Conservation (phyloP, 1,139 yeast genomes). For the Geotrichum aggregatum region DNA sequence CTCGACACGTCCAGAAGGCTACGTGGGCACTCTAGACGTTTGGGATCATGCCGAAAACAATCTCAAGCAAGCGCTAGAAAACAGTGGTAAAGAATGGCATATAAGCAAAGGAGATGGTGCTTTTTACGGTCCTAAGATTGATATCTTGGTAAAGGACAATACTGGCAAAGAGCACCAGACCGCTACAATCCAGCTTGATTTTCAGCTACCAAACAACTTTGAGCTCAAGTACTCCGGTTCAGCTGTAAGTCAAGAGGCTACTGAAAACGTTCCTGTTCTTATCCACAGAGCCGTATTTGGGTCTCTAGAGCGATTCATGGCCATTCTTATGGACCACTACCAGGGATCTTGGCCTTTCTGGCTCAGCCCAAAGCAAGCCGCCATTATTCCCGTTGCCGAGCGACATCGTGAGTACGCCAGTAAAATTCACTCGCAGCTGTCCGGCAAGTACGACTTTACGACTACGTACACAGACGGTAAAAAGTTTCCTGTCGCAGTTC, state of each 20-base stretch:
- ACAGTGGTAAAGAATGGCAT: slow-evolving; percentile 63
- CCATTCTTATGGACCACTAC: slow-evolving; percentile 84
- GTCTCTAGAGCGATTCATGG: slow-evolving; percentile 86
- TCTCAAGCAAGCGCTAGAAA: slow-evolving; percentile 60
- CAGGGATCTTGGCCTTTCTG: slow-evolving; percentile 98
- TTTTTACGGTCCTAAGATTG: slow-evolving; percentile 92
- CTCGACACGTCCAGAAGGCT: slow-evolving; percentile 86
- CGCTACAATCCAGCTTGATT: slow-evolving; percentile 77
- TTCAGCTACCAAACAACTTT: slow-evolving; percentile 87
- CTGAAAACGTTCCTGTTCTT: slow-evolving; percentile 64
- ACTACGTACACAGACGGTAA: background rate
- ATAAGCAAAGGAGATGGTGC: slow-evolving; percentile 94
- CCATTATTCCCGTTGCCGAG: slow-evolving; percentile 73
- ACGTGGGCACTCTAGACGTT: slow-evolving; percentile 72
- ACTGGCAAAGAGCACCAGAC: slow-evolving; percentile 84
- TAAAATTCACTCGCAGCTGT: slow-evolving; percentile 45
- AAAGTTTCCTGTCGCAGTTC: slow-evolving; percentile 13
- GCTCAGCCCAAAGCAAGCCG: slow-evolving; percentile 92
- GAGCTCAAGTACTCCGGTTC: slow-evolving; percentile 53
- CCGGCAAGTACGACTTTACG: slow-evolving; percentile 40
- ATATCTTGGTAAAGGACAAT: slow-evolving; percentile 79
- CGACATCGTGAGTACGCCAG: slow-evolving; percentile 54
- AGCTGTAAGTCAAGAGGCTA: slow-evolving; percentile 29
- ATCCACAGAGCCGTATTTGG: slow-evolving; percentile 95
- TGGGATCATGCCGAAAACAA: slow-evolving; percentile 85